Evolutionary conservation across 2,329 filamentous ascomycete species (phyloP).

Genomic region (Fusarium sp.): DNA sequence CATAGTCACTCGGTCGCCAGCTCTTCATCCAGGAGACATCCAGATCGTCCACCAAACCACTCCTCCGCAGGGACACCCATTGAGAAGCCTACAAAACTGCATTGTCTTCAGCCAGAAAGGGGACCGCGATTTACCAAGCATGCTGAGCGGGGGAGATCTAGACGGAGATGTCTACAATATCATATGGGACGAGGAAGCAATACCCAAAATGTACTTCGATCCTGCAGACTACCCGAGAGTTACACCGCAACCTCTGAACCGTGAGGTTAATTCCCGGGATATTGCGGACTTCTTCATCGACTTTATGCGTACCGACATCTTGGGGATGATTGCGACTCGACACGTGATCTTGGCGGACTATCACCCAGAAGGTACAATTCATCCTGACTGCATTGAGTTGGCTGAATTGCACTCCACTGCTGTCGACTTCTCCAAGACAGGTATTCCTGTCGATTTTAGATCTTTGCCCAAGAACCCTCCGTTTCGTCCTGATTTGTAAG

Average conservation of each 20-base stretch:
- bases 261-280: slow-evolving; percentile 71
- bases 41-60: slow-evolving; percentile 74
- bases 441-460: slow-evolving; percentile 66
- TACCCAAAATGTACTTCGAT: slow-evolving; percentile 57
- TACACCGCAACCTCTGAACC: slow-evolving; percentile 68
- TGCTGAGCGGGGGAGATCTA: slow-evolving; percentile 84
- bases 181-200: slow-evolving; percentile 74
- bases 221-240: slow-evolving; percentile 79
- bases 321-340: slow-evolving; percentile 73
- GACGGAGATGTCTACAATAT: slow-evolving; percentile 87
- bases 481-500: slow-evolving; percentile 69
- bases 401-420: slow-evolving; percentile 77
- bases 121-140: slow-evolving; percentile 79
- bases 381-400: slow-evolving; percentile 65
- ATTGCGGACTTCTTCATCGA: slow-evolving; percentile 86
- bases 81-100: slow-evolving; percentile 76
- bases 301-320: slow-evolving; percentile 76
- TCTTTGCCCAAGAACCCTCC: slow-evolving; percentile 57
- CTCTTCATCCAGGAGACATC: slow-evolving; percentile 85
- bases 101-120: slow-evolving; percentile 83
- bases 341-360: slow-evolving; percentile 77
- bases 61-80: slow-evolving; percentile 70
- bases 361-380: slow-evolving; percentile 62
- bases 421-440: slow-evolving; percentile 83
- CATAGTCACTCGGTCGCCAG: slow-evolving; percentile 82